phyloP scores from a whole-genome alignment of 2,329 filamentous ascomycete species.

The Aaosphaeria arxii region DNA sequence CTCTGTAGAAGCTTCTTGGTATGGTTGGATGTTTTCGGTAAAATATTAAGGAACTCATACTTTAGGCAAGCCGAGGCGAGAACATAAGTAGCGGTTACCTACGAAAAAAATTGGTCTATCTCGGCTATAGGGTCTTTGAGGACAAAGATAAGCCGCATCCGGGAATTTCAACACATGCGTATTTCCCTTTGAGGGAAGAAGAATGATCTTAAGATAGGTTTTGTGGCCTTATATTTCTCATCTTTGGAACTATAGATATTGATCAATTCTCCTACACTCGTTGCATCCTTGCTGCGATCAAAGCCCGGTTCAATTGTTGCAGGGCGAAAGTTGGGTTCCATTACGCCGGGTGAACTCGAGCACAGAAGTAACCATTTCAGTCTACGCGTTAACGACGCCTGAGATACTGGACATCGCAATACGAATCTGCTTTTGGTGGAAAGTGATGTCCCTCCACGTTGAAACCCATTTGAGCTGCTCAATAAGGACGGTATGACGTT shows the following conservation, averaged over 20 bases:
- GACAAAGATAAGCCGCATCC: conserved; percentile 41
- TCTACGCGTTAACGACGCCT: conserved; percentile 32
- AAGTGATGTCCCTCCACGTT: conserved; percentile 25
- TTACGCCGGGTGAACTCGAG: conserved; percentile 13
- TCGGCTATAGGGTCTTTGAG: conserved; percentile 46
- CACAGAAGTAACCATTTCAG: conserved; percentile 10
- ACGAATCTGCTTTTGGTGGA: conserved; percentile 35
- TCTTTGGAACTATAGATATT: conserved; percentile 36
- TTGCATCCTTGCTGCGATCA: conserved; percentile 30
- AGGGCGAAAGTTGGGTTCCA: conserved; percentile 49
- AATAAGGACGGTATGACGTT: conserved; percentile 7
- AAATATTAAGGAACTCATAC: conserved; percentile 39
- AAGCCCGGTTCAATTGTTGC: conserved; percentile 50
- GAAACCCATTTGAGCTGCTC: conserved; percentile 12
- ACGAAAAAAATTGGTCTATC: conserved; percentile 45
- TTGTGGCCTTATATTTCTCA: conserved; percentile 42
- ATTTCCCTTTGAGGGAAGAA: conserved; percentile 20
- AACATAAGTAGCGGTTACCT: conserved; percentile 42
- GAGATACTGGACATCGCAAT: conserved; percentile 34
- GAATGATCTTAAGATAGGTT: conserved; percentile 38
- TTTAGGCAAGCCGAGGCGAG: conserved; percentile 37
- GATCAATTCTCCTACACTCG: conserved; percentile 27
- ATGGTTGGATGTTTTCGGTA: conserved; percentile 47
- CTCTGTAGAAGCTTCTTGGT: conserved; percentile 32
- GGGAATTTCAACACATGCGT: conserved; percentile 44